A percentile compares a stretch with the other conserved stretches of the same genome.
These are phyloP conservation scores for Fistulifera pelliculosa DNA, from an alignment of 108 stramenopile genomes.

Conservation along the genomic window DNA sequence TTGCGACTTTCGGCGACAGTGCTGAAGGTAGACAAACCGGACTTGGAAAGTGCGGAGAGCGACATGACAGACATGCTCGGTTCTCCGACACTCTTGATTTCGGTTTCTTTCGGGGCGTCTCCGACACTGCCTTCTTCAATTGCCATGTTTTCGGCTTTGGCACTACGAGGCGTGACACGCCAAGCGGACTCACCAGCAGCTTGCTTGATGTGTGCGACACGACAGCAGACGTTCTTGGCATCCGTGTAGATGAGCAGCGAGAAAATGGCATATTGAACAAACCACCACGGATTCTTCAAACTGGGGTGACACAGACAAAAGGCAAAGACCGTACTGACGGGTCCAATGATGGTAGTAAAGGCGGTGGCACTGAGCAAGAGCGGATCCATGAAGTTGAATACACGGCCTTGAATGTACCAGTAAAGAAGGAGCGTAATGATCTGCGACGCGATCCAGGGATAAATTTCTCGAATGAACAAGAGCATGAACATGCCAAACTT, in stretches of 20 bases:
- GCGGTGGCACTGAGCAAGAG: background rate
- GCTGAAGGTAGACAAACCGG: no score
- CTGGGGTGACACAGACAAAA: background rate
- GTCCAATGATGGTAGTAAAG: background rate
- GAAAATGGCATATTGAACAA: constrained; percentile 1
- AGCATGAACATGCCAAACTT: background rate
- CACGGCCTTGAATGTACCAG: constrained; percentile 1
- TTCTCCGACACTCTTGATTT: no score
- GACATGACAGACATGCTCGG: no score
- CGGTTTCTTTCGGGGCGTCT: no score
- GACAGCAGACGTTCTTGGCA: constrained; percentile 1
- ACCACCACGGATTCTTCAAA: constrained; percentile 3
- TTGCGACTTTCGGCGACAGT: no score
- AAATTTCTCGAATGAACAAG: constrained; percentile 1
- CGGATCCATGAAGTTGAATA: background rate
- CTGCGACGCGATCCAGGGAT: background rate
- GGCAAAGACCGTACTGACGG: background rate
- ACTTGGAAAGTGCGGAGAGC: no score
- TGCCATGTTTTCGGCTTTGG: no score
- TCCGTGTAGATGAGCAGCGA: constrained; percentile 4
- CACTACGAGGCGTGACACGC: constrained; percentile 1
- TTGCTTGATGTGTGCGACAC: background rate
- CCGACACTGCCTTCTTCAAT: no score
- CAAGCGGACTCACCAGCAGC: background rate
- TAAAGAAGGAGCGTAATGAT: background rate